These are phyloP conservation scores for Xylariaceae sp. DNA, from an alignment of 2,329 filamentous ascomycete species.

Conservation along the genomic window DNA sequence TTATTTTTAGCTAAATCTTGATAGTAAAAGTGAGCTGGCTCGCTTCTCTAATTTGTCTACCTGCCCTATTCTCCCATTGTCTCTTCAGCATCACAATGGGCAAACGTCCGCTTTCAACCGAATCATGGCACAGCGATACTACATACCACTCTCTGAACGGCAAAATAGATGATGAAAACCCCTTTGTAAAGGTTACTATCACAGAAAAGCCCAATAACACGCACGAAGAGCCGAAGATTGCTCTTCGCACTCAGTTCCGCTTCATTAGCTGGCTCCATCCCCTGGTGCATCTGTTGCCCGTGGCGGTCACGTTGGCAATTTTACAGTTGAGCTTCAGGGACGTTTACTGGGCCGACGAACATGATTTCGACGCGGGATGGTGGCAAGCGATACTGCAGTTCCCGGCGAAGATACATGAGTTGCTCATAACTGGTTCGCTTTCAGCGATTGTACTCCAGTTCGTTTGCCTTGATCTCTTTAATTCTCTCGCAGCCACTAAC, in stretches of 20 bases:
- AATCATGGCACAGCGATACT: neutral
- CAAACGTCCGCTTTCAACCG: neutral
- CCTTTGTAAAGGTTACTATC: neutral
- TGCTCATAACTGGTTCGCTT: slow-evolving; percentile 8
- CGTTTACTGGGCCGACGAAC: slow-evolving; percentile 8
- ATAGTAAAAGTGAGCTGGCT: too few relatives aligned
- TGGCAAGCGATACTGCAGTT: slow-evolving; percentile 11
- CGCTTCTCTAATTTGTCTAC: too few relatives aligned
- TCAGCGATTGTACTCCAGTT: slow-evolving; percentile 14
- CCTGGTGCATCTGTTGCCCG: slow-evolving; percentile 10
- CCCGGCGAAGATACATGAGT: slow-evolving; percentile 12
- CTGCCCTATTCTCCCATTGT: too few relatives aligned
- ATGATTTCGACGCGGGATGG: neutral
- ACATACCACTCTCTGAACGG: slow-evolving; percentile 1
- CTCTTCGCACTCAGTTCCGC: neutral
- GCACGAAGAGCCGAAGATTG: slow-evolving; percentile 5
- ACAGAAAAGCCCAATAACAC: neutral
- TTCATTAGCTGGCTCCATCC: slow-evolving; percentile 3
- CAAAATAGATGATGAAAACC: neutral
- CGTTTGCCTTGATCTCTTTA: neutral
- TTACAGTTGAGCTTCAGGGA: slow-evolving; percentile 4
- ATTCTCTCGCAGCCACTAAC: neutral
- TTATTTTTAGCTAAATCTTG: too few relatives aligned
- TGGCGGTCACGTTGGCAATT: neutral
- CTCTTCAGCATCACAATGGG: too few relatives aligned